Evolutionary conservation across 1,139 yeast species (phyloP).

Genomic region (Sugiyamaella castrensis): DNA sequence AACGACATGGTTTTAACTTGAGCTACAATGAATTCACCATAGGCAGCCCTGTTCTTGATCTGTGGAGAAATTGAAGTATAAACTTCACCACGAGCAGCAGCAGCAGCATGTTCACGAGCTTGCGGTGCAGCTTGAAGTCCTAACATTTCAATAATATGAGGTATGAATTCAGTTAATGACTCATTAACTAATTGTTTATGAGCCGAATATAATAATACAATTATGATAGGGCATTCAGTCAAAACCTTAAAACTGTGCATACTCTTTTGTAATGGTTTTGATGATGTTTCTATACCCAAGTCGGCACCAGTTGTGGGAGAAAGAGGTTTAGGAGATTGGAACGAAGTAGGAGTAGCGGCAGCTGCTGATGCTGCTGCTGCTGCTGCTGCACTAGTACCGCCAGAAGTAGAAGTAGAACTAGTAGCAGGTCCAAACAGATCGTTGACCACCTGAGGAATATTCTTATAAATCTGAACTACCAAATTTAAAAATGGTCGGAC

Average conservation of each 20-base stretch:
- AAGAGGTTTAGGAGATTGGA: constrained; percentile 41
- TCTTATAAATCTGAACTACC: constrained; percentile 73
- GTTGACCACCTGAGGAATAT: constrained; percentile 72
- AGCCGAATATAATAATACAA: constrained; percentile 86
- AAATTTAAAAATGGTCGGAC: constrained; percentile 78
- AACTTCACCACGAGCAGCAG: constrained; percentile 53
- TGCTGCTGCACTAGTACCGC: too few relatives aligned
- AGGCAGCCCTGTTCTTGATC: constrained; percentile 74
- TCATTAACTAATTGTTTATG: constrained; percentile 73
- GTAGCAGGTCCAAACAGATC: constrained; percentile 47
- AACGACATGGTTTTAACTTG: constrained; percentile 97
- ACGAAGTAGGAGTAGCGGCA: constrained; percentile 30
- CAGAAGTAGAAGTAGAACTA: constrained; percentile 21
- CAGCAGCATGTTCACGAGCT: constrained; percentile 61
- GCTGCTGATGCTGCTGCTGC: constrained; percentile 11
- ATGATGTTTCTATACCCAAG: constrained; percentile 38
- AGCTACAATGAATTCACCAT: constrained; percentile 87
- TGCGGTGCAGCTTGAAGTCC: constrained; percentile 74
- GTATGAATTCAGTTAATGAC: constrained; percentile 73
- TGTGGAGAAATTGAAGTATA: constrained; percentile 57
- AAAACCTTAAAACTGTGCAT: constrained; percentile 84
- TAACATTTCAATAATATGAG: constrained; percentile 74
- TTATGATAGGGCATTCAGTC: constrained; percentile 95
- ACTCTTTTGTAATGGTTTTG: constrained; percentile 49
- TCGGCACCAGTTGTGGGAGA: constrained; percentile 44